Conservation (phyloP, 768 basidiomycete genomes). For the Trametes coccinea region DNA sequence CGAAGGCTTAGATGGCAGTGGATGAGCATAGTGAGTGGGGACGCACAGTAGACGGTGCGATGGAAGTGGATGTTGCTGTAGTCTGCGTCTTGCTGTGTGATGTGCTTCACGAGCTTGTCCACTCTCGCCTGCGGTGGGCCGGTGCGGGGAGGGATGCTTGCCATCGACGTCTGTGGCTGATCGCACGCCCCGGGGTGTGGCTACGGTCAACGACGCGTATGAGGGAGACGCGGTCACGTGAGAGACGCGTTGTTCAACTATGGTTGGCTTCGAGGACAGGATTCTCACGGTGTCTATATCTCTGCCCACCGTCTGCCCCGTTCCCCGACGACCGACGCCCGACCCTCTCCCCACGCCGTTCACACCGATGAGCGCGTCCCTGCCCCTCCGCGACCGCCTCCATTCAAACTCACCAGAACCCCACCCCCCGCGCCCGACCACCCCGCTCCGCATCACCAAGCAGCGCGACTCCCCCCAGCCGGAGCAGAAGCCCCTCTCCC, state of each 20-base stretch:
- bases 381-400: slow-evolving; percentile 22
- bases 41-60: slow-evolving; percentile 5
- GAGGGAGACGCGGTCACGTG: slow-evolving; percentile 22
- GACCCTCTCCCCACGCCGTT: background rate
- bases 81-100: background rate
- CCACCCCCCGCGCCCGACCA: slow-evolving; percentile 44
- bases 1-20: background rate
- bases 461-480: slow-evolving; percentile 48
- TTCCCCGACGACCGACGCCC: background rate
- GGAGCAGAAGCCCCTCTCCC: slow-evolving; percentile 34
- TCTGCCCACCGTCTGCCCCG: slow-evolving; percentile 6
- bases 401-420: slow-evolving; percentile 26
- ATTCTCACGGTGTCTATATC: slow-evolving; percentile 4
- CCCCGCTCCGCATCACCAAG: slow-evolving; percentile 76
- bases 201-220: too few species aligned
- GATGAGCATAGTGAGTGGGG: background rate
- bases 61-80: slow-evolving; percentile 4
- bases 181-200: background rate
- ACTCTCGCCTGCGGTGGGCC: too few species aligned
- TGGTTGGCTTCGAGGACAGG: background rate
- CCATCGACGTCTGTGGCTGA: too few species aligned
- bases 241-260: slow-evolving; percentile 21
- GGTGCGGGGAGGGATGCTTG: too few species aligned
- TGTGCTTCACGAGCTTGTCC: background rate
- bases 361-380: slow-evolving; percentile 20